phyloP scores from a whole-genome alignment of 1,139 yeast genomes.

The Spathaspora sp. region DNA sequence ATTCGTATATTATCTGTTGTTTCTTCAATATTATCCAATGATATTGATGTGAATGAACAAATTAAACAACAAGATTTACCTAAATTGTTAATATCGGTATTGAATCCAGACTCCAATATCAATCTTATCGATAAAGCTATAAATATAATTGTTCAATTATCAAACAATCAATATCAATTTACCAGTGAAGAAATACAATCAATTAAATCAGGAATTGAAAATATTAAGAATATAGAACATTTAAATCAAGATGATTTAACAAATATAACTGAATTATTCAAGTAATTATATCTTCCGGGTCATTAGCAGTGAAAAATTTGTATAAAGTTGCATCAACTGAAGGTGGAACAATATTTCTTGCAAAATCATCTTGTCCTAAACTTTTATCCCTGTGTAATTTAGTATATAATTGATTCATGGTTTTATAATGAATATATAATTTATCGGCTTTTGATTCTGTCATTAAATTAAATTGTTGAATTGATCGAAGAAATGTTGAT shows the following conservation, averaged over 20 bases:
- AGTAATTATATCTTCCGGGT: constrained; percentile 44
- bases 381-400: constrained; percentile 23
- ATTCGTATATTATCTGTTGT: constrained; percentile 58
- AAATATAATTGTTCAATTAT: constrained; percentile 51
- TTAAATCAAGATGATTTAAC: constrained; percentile 54
- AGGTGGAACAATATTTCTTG: constrained; percentile 29
- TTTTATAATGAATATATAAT: constrained; percentile 34
- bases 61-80: constrained; percentile 45
- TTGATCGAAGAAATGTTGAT: constrained; percentile 47
- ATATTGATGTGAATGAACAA: constrained; percentile 36
- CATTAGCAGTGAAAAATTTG: constrained; percentile 47
- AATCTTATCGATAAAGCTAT: constrained; percentile 63
- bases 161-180: constrained; percentile 46
- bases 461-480: constrained; percentile 57
- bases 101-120: constrained; percentile 41
- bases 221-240: constrained; percentile 45
- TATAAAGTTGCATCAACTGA: constrained; percentile 44
- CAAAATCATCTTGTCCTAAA: constrained; percentile 32
- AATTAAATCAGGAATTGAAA: constrained; percentile 39
- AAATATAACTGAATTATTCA: constrained; percentile 13
- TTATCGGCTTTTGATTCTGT: constrained; percentile 45
- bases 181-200: constrained; percentile 43
- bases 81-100: constrained; percentile 34
- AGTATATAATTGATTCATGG: constrained; percentile 35
- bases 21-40: constrained; percentile 57